Percentiles rank a stretch among this genome's conserved stretches.
These are phyloP conservation scores for Ichthyophthirius multifiliis DNA, from an alignment of 169 alveolate genomes.

Conservation along the genomic window DNA sequence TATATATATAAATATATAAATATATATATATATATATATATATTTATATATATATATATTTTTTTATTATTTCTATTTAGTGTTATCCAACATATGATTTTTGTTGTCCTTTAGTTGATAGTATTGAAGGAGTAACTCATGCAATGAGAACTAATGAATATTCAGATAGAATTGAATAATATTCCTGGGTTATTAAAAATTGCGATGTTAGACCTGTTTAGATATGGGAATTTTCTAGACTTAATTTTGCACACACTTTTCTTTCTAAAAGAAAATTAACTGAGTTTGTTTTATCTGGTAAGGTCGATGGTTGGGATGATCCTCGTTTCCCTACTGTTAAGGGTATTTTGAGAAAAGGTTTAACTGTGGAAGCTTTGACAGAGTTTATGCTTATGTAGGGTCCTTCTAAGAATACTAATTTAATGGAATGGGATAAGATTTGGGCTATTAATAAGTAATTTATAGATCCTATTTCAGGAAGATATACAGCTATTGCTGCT, in stretches of 20 bases:
- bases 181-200: conserved; percentile 92
- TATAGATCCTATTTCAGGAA: conserved; percentile 94
- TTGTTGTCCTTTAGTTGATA: conserved; percentile 98
- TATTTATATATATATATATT: background rate
- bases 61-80: background rate
- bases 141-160: conserved; percentile 98
- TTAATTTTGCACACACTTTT: conserved; percentile 92
- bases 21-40: no score
- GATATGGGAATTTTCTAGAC: conserved; percentile 94
- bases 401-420: conserved; percentile 94
- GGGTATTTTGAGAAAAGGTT: conserved; percentile 98
- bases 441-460: conserved; percentile 96
- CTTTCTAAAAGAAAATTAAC: conserved; percentile 96
- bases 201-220: conserved; percentile 87
- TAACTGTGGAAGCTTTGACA: conserved; percentile 95
- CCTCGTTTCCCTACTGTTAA: conserved; percentile 97
- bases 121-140: conserved; percentile 97
- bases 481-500: conserved; percentile 91
- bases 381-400: conserved; percentile 97
- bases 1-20: no score
- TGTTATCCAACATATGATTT: conserved; percentile 98
- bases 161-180: conserved; percentile 95
- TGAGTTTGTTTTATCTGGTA: conserved; percentile 93
- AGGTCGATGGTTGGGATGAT: conserved; percentile 96
- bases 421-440: conserved; percentile 99